These are phyloP conservation scores for Penicilliopsis zonata DNA, from an alignment of 495 filamentous ascomycete species.

Conservation along the genomic window DNA sequence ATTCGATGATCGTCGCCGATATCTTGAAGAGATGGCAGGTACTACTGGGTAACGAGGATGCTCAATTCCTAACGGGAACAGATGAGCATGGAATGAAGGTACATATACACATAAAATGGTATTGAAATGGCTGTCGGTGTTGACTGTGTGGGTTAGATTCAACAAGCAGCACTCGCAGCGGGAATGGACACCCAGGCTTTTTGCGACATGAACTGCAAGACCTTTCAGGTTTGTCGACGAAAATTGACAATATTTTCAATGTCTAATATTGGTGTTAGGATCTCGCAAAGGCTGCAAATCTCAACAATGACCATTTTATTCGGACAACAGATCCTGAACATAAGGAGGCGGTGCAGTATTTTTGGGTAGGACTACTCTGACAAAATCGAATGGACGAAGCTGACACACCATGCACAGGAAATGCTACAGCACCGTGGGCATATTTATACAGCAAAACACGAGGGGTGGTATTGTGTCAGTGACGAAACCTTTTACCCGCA, in stretches of 20 bases:
- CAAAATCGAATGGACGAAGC: constrained; percentile 1
- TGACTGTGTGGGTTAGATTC: constrained; percentile 43
- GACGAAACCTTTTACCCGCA: constrained; percentile 94
- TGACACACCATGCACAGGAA: constrained; percentile 25
- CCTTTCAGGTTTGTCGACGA: constrained; percentile 24
- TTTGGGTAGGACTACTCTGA: constrained; percentile 50
- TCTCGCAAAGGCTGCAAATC: constrained; percentile 51
- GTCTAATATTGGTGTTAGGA: constrained; percentile 37
- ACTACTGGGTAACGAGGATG: constrained; percentile 51
- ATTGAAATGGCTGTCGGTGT: constrained; percentile 1
- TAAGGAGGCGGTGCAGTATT: constrained; percentile 75
- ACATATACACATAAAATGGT: background rate
- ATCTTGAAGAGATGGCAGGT: constrained; percentile 86
- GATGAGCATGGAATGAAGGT: constrained; percentile 96
- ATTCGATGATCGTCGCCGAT: constrained; percentile 83
- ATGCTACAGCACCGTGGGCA: constrained; percentile 61
- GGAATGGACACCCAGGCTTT: constrained; percentile 50
- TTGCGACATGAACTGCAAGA: constrained; percentile 43
- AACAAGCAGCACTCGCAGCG: constrained; percentile 63
- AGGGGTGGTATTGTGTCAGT: constrained; percentile 92
- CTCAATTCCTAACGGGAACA: constrained; percentile 80
- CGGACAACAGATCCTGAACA: constrained; percentile 80
- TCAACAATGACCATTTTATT: constrained; percentile 76
- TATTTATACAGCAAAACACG: constrained; percentile 78
- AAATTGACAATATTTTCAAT: background rate